Conservation (phyloP, 208 protist genomes). For the Acanthamoeba culbertsoni region DNA sequence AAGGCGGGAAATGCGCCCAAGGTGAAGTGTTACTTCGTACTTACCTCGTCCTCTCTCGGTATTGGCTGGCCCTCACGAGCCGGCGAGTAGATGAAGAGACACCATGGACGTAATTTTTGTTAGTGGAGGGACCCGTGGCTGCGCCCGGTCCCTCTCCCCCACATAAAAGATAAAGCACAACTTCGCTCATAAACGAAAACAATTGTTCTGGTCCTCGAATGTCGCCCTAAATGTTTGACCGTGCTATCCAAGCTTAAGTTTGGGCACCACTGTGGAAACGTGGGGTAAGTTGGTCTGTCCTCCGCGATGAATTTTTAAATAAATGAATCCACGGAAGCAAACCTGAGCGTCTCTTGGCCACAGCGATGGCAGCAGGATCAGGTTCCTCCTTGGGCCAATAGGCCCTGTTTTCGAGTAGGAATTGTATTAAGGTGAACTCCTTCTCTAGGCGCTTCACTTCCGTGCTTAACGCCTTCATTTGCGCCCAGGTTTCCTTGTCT, state of each 20-base stretch:
- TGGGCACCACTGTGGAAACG: neutral
- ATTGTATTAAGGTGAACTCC: neutral
- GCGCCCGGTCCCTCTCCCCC: too few species aligned
- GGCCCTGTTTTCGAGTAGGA: neutral
- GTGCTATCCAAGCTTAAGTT: neutral
- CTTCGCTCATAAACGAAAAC: too few species aligned
- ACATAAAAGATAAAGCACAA: too few species aligned
- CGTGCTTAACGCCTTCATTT: neutral
- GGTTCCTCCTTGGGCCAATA: slow-evolving; percentile 32
- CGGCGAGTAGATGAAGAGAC: too few species aligned
- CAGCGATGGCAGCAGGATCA: neutral
- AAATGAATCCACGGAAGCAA: too few species aligned
- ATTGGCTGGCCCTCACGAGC: too few species aligned
- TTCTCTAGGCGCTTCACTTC: neutral
- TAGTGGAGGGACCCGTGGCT: too few species aligned
- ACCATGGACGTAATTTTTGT: too few species aligned
- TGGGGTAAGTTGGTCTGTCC: neutral
- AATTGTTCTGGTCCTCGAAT: neutral
- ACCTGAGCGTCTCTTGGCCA: neutral
- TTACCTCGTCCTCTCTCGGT: too few species aligned
- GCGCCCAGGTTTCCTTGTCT: neutral
- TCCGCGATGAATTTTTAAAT: too few species aligned
- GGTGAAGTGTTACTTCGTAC: too few species aligned
- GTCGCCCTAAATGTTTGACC: neutral
- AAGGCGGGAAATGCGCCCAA: too few species aligned